Percentiles rank a stretch among this genome's conserved stretches.
phyloP scores from a whole-genome alignment of 345 rosid genomes.

The Lumnitzera littorea region DNA sequence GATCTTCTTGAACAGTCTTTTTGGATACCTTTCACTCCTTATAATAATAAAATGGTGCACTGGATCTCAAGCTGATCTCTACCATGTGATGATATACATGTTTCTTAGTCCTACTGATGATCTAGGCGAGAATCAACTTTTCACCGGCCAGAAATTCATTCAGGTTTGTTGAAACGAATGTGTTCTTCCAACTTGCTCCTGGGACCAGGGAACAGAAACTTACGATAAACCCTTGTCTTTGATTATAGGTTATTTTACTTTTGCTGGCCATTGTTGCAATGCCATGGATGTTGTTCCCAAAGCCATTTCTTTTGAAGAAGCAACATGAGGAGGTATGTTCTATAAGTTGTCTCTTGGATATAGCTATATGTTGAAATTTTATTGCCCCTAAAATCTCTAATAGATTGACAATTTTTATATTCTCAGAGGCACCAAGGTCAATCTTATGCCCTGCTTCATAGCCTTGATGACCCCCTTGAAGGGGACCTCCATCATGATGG shows the following conservation, averaged over 20 bases:
- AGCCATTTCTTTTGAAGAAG: slow-evolving; percentile 59
- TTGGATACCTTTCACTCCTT: slow-evolving; percentile 65
- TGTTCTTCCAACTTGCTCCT: not conserved
- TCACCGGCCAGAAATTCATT: slow-evolving; percentile 39
- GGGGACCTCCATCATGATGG: slow-evolving; percentile 25
- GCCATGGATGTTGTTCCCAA: slow-evolving; percentile 67
- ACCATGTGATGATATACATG: slow-evolving; percentile 69
- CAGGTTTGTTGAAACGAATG: slow-evolving; percentile 31
- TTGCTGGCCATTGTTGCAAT: slow-evolving; percentile 48
- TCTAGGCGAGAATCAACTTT: slow-evolving; percentile 58
- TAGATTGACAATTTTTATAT: slow-evolving; percentile 1
- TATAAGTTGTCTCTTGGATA: not conserved
- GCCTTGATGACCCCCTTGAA: slow-evolving; percentile 38
- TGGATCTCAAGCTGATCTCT: slow-evolving; percentile 64
- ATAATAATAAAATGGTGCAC: slow-evolving; percentile 60
- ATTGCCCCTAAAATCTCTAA: slow-evolving; percentile 1
- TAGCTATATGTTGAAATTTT: not conserved
- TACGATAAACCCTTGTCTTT: slow-evolving; percentile 5
- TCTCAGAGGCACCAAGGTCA: slow-evolving; percentile 48
- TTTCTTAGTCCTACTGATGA: slow-evolving; percentile 55
- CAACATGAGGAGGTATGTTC: slow-evolving; percentile 43
- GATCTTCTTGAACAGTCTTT: slow-evolving; percentile 58
- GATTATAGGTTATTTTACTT: slow-evolving; percentile 37
- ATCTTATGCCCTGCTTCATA: slow-evolving; percentile 31
- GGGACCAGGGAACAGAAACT: not conserved